phyloP scores from a whole-genome alignment of 208 protist genomes.

The Acanthamoeba lenticulata region DNA sequence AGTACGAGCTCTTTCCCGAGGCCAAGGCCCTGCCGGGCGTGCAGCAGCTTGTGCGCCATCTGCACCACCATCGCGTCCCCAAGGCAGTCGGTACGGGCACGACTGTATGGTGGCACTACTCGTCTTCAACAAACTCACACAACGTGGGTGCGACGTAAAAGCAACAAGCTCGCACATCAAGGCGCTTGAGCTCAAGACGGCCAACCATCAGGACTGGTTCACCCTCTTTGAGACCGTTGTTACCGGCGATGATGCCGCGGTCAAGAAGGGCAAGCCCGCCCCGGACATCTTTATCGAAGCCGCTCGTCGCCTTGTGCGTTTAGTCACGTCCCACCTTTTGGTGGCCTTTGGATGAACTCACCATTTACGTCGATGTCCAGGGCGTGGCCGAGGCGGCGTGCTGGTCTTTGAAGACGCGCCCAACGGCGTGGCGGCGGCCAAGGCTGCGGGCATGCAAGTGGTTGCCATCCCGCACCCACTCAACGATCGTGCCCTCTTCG shows the following conservation, averaged over 20 bases:
- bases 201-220: constrained; percentile 71
- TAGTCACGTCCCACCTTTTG: background rate
- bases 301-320: constrained; percentile 54
- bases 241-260: constrained; percentile 59
- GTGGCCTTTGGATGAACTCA: background rate
- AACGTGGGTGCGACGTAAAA: background rate
- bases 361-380: background rate
- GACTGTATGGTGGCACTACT: background rate
- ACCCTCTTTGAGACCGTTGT: constrained; percentile 45
- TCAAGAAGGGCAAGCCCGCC: constrained; percentile 74
- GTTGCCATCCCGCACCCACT: constrained; percentile 7
- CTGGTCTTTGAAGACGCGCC: constrained; percentile 20
- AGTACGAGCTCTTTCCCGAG: constrained; percentile 12
- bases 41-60: background rate
- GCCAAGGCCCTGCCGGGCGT: background rate
- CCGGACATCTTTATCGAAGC: constrained; percentile 78
- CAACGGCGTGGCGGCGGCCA: background rate
- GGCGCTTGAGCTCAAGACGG: constrained; percentile 54
- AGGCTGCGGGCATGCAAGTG: background rate
- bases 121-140: background rate
- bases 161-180: background rate
- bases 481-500: background rate
- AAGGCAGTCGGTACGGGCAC: background rate
- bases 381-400: background rate
- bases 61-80: constrained; percentile 2